Conservation (phyloP, 441 rosid species). For the Kokia cookei region DNA sequence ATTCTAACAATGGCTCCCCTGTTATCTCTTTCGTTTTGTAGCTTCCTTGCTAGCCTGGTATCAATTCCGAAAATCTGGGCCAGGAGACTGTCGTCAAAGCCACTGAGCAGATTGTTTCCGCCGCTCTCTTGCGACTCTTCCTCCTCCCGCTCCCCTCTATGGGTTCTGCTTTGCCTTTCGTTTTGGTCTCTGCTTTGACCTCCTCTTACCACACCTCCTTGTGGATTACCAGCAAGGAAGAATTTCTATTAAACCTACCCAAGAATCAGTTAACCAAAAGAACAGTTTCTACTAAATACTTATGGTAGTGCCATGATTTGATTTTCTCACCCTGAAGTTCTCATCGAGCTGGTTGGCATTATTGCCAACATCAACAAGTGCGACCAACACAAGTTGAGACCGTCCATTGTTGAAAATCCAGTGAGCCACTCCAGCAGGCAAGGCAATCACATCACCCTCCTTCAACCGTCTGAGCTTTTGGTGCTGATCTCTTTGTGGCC, state of each 20-base stretch:
- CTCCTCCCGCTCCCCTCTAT: neutral
- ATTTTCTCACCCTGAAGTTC: slow-evolving; percentile 15
- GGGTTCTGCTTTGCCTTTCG: neutral
- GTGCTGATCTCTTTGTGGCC: slow-evolving; percentile 17
- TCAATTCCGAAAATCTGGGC: slow-evolving; percentile 29
- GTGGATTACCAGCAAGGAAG: slow-evolving; percentile 51
- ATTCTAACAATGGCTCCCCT: slow-evolving; percentile 46
- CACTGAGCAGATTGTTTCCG: slow-evolving; percentile 30
- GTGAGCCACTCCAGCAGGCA: slow-evolving; percentile 24
- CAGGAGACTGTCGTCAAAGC: slow-evolving; percentile 20
- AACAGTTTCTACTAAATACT: no score
- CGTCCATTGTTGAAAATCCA: slow-evolving; percentile 35
- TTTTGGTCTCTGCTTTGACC: neutral
- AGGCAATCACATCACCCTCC: slow-evolving; percentile 27
- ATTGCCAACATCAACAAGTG: slow-evolving; percentile 18
- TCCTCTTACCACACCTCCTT: slow-evolving; percentile 14
- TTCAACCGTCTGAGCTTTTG: slow-evolving; percentile 27
- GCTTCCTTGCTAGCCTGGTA: slow-evolving; percentile 17
- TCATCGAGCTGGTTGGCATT: slow-evolving; percentile 29
- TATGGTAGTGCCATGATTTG: neutral
- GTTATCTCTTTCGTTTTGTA: slow-evolving; percentile 20
- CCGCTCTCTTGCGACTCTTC: neutral
- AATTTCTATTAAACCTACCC: slow-evolving; percentile 25
- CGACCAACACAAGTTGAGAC: slow-evolving; percentile 20
- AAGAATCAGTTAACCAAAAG: neutral